Evolutionary conservation across 139 green algal genomes (phyloP).

Genomic region (Ostreobium quekettii): DNA sequence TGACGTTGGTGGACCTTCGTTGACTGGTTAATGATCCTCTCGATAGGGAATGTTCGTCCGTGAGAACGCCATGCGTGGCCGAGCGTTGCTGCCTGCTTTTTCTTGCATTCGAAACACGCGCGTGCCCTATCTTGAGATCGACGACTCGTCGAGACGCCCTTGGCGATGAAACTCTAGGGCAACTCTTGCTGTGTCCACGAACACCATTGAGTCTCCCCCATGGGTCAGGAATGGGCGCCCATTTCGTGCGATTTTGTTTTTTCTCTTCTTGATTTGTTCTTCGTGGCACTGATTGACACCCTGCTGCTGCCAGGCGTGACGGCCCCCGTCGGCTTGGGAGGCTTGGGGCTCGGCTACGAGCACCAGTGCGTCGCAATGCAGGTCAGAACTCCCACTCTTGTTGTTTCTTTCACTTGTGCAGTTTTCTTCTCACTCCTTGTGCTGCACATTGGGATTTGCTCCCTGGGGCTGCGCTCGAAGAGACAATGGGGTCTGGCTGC

Average conservation of each 20-base stretch:
- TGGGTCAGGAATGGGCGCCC: too few relatives aligned
- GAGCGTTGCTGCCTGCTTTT: too few relatives aligned
- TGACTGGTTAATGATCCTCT: too few relatives aligned
- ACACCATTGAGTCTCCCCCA: background rate
- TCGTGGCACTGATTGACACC: background rate
- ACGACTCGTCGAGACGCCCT: background rate
- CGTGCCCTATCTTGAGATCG: too few relatives aligned
- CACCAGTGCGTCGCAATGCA: slow-evolving; percentile 89
- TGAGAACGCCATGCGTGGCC: too few relatives aligned
- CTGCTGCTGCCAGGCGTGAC: slow-evolving; percentile 45
- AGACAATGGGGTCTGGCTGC: too few relatives aligned
- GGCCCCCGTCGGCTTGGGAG: slow-evolving; percentile 68
- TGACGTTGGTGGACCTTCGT: too few relatives aligned
- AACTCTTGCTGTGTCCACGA: background rate
- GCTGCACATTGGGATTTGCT: background rate
- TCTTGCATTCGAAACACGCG: too few relatives aligned
- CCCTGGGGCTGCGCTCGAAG: too few relatives aligned
- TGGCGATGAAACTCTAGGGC: background rate
- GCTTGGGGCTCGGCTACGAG: slow-evolving; percentile 73
- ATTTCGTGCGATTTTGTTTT: background rate
- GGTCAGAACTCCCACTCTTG: slow-evolving; percentile 23
- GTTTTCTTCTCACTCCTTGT: too few relatives aligned
- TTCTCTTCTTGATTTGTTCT: background rate
- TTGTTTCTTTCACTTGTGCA: background rate
- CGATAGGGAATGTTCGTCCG: too few relatives aligned